Evolutionary conservation across 192 early-diverging fungal species (phyloP).

Genomic region (Coemansia sp.): DNA sequence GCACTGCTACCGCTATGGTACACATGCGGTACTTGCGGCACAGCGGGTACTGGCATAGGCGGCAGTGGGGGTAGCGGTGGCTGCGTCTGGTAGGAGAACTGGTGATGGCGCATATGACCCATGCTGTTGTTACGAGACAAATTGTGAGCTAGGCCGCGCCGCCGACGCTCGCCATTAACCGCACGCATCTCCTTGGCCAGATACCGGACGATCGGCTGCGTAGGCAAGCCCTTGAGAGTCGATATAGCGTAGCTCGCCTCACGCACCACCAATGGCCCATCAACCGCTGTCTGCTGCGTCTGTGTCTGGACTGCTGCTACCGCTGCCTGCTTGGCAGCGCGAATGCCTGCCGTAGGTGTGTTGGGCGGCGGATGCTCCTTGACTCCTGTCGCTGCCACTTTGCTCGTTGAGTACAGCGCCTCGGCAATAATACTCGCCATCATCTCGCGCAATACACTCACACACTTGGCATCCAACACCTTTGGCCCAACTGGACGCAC

Average conservation of each 20-base stretch:
- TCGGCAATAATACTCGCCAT: constrained; percentile 52
- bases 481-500: background rate
- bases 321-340: constrained; percentile 6
- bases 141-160: constrained; percentile 44
- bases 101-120: constrained; percentile 38
- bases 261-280: background rate
- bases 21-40: background rate
- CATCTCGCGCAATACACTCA: constrained; percentile 35
- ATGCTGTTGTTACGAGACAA: constrained; percentile 52
- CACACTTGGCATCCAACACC: constrained; percentile 24
- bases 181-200: constrained; percentile 48
- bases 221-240: constrained; percentile 54
- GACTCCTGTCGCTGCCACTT: constrained; percentile 13
- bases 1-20: constrained; percentile 10
- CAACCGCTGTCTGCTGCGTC: constrained; percentile 9
- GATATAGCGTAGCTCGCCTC: constrained; percentile 40
- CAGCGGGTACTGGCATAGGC: background rate
- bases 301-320: background rate
- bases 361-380: constrained; percentile 33
- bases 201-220: constrained; percentile 54
- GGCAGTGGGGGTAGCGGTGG: constrained; percentile 53
- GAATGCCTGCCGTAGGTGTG: constrained; percentile 19
- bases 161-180: constrained; percentile 32
- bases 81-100: constrained; percentile 31
- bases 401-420: constrained; percentile 49